phyloP scores from a whole-genome alignment of 1,284 basidiomycete species.

The Farysia itapuensis region DNA sequence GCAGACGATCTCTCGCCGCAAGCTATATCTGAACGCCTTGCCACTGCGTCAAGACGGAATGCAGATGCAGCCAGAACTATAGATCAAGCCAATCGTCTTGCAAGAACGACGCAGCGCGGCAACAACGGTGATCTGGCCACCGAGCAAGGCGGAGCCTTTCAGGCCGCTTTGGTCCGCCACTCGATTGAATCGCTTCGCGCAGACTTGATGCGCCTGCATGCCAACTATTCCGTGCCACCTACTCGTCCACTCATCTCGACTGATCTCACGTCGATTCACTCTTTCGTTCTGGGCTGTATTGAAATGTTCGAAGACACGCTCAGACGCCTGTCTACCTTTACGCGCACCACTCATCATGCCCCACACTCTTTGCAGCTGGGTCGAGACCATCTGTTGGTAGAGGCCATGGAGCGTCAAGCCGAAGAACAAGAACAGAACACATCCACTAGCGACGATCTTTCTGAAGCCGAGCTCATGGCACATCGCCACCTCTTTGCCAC shows the following conservation, averaged over 20 bases:
- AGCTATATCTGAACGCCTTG: conserved; percentile 7
- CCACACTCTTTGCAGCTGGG: too few species aligned
- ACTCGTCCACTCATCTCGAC: too few species aligned
- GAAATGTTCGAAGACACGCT: conserved; percentile 6
- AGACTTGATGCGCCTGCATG: conserved; percentile 18
- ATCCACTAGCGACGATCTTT: not conserved
- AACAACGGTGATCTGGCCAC: too few species aligned
- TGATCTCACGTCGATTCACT: too few species aligned
- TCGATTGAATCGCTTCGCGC: conserved; percentile 31
- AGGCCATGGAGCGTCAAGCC: too few species aligned
- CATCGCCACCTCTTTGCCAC: conserved; percentile 17
- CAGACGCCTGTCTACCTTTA: too few species aligned
- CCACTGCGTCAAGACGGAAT: conserved; percentile 19
- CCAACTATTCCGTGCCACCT: too few species aligned
- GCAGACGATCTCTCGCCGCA: conserved; percentile 10
- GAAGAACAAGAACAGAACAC: not conserved
- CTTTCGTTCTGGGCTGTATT: too few species aligned
- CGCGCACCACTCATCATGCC: too few species aligned
- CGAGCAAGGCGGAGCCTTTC: too few species aligned
- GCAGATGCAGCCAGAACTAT: conserved; percentile 23
- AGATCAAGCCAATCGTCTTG: conserved; percentile 14
- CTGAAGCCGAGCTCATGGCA: conserved; percentile 7
- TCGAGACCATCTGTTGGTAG: too few species aligned
- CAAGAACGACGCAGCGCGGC: too few species aligned
- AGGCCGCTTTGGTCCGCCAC: conserved; percentile 14